Conservation (phyloP, 306 rosid species). For the Potentilla sterilis region DNA sequence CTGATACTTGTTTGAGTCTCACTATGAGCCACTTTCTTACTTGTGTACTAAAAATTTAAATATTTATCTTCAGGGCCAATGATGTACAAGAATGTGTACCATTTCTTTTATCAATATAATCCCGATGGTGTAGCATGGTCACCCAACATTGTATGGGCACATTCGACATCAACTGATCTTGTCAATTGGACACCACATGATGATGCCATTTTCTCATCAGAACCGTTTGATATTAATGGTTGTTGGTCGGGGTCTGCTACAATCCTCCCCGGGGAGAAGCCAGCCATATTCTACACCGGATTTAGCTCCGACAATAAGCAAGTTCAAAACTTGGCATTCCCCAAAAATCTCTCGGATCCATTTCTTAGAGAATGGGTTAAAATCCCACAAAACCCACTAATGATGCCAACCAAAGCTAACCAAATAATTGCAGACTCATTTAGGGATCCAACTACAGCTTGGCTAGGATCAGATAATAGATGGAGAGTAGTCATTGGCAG, state of each 20-base stretch:
- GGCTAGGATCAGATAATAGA: constrained; percentile 57
- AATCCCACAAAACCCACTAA: constrained; percentile 54
- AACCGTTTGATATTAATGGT: constrained; percentile 61
- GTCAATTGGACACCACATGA: constrained; percentile 73
- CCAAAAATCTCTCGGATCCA: constrained; percentile 74
- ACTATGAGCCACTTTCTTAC: too few species aligned
- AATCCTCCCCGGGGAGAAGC: constrained; percentile 50
- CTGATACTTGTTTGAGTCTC: too few species aligned
- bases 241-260: constrained; percentile 94
- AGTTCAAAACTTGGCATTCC: constrained; percentile 71
- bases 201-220: constrained; percentile 63
- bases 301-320: constrained; percentile 46
- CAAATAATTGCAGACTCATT: constrained; percentile 54
- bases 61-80: constrained; percentile 49
- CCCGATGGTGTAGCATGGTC: constrained; percentile 73
- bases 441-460: constrained; percentile 80
- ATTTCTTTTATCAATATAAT: constrained; percentile 74
- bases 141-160: constrained; percentile 71
- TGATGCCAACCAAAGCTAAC: constrained; percentile 50
- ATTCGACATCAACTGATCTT: constrained; percentile 72
- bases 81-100: constrained; percentile 60
- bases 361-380: constrained; percentile 72
- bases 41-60: too few species aligned
- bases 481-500: constrained; percentile 68
- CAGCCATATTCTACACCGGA: constrained; percentile 79